These are phyloP conservation scores for Globisporangium canariense DNA, from an alignment of 352 stramenopile species.

Conservation along the genomic window DNA sequence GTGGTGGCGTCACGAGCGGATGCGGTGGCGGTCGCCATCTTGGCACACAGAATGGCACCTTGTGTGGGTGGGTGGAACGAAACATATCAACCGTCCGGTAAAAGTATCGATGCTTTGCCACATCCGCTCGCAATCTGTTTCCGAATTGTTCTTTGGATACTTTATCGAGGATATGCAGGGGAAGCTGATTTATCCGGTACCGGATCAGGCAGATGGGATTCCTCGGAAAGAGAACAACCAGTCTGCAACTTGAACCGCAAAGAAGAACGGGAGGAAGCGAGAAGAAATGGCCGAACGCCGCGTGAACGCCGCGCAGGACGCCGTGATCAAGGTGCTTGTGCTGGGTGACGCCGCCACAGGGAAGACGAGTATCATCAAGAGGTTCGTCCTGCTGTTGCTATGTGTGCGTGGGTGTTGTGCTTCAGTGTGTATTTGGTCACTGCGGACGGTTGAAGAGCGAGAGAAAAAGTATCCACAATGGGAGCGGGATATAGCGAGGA, in stretches of 20 bases:
- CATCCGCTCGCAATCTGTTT: too few species aligned
- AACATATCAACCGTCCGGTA: too few species aligned
- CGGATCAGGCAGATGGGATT: neutral
- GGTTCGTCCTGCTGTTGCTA: constrained; percentile 38
- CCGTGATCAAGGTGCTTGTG: constrained; percentile 91
- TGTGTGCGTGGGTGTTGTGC: neutral
- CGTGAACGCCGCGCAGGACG: constrained; percentile 77
- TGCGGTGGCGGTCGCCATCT: constrained; percentile 1
- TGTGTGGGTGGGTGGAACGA: neutral
- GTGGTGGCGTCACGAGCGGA: neutral
- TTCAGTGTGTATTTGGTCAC: neutral
- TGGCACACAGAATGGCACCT: neutral
- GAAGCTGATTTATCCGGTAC: neutral
- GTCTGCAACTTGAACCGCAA: constrained; percentile 6
- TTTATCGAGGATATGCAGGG: neutral
- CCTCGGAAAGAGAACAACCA: constrained; percentile 4
- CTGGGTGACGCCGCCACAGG: constrained; percentile 88
- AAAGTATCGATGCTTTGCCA: neutral
- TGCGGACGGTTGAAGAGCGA: neutral
- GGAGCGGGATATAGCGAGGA: neutral
- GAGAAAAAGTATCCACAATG: constrained; percentile 7
- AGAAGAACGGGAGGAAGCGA: neutral
- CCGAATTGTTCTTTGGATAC: neutral
- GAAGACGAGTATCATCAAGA: constrained; percentile 93
- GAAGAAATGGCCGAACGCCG: constrained; percentile 58